Percentiles rank a stretch among this genome's conserved stretches.
Evolutionary conservation across 176 grass and related monocot species (phyloP).

Genomic region (Oryza glumipatula): DNA sequence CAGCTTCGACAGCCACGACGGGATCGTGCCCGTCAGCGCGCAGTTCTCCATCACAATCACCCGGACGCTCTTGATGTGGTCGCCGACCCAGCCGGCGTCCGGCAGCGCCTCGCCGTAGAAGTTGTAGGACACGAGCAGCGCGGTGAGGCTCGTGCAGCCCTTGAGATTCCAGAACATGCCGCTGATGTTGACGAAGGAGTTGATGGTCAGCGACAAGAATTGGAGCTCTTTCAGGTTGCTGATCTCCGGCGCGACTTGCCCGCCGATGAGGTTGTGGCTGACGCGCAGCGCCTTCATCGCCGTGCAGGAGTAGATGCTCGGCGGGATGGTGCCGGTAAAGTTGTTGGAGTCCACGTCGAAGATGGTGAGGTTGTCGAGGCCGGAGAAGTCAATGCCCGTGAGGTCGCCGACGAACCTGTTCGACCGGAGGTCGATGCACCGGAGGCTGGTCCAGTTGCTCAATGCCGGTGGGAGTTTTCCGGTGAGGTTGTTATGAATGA

Average conservation of each 20-base stretch:
- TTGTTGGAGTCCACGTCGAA: slow-evolving; percentile 50
- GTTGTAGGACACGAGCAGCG: slow-evolving; percentile 51
- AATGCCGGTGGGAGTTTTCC: slow-evolving; percentile 46
- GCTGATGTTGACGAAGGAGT: slow-evolving; percentile 52
- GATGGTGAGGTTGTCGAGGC: slow-evolving; percentile 48
- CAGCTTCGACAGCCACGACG: slow-evolving; percentile 54
- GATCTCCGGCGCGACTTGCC: slow-evolving; percentile 45
- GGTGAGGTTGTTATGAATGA: slow-evolving; percentile 37
- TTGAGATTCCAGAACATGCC: slow-evolving; percentile 55
- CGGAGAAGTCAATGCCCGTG: slow-evolving; percentile 43
- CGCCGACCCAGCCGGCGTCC: slow-evolving; percentile 48
- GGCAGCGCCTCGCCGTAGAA: slow-evolving; percentile 57
- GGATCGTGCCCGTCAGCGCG: slow-evolving; percentile 47
- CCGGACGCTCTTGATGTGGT: slow-evolving; percentile 37
- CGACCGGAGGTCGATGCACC: slow-evolving; percentile 29
- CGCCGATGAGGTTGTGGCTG: slow-evolving; percentile 30
- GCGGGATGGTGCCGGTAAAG: slow-evolving; percentile 54
- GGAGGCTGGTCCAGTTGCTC: slow-evolving; percentile 49
- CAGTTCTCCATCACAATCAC: slow-evolving; percentile 38
- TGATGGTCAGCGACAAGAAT: slow-evolving; percentile 48
- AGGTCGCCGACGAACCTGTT: slow-evolving; percentile 57
- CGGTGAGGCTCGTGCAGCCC: slow-evolving; percentile 24
- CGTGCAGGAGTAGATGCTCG: slow-evolving; percentile 49
- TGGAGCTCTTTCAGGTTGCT: slow-evolving; percentile 24
- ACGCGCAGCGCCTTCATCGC: slow-evolving; percentile 48